These are phyloP conservation scores for Pistacia integerrima DNA, from an alignment of 345 rosid species.

Conservation along the genomic window DNA sequence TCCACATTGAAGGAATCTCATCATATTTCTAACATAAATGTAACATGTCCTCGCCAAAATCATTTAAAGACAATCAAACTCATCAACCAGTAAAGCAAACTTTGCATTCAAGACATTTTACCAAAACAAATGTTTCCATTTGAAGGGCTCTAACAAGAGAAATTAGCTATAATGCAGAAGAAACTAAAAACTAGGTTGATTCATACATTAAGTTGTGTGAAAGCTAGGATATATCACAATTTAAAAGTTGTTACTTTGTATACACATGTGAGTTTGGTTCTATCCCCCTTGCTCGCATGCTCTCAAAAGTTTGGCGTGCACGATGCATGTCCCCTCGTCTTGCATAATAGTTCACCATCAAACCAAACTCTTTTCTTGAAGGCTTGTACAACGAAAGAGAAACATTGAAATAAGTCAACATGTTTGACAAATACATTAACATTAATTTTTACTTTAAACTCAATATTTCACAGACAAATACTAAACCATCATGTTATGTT, in stretches of 20 bases:
- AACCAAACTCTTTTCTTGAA: constrained; percentile 91
- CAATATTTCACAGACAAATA: not conserved
- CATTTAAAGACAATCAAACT: not conserved
- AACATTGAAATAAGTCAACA: not conserved
- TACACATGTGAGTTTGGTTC: constrained; percentile 86
- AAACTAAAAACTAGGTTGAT: not conserved
- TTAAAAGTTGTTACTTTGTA: constrained; percentile 59
- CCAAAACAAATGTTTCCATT: not conserved
- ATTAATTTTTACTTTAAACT: not conserved
- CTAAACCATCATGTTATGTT: not conserved
- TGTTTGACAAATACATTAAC: not conserved
- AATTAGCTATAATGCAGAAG: not conserved
- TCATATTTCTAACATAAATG: not conserved
- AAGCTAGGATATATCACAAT: constrained; percentile 4
- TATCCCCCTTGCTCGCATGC: constrained; percentile 91
- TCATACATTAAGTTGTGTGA: not conserved
- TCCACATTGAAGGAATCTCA: not conserved
- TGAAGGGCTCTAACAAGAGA: not conserved
- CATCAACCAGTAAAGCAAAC: not conserved
- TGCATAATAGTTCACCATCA: constrained; percentile 93
- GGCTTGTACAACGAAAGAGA: constrained; percentile 51
- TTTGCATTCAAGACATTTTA: not conserved
- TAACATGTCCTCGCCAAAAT: not conserved
- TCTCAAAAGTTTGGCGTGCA: constrained; percentile 91
- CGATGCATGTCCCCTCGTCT: constrained; percentile 96